These are phyloP conservation scores for Xylariaceae sp. DNA, from an alignment of 2,329 filamentous ascomycete species.

Conservation along the genomic window DNA sequence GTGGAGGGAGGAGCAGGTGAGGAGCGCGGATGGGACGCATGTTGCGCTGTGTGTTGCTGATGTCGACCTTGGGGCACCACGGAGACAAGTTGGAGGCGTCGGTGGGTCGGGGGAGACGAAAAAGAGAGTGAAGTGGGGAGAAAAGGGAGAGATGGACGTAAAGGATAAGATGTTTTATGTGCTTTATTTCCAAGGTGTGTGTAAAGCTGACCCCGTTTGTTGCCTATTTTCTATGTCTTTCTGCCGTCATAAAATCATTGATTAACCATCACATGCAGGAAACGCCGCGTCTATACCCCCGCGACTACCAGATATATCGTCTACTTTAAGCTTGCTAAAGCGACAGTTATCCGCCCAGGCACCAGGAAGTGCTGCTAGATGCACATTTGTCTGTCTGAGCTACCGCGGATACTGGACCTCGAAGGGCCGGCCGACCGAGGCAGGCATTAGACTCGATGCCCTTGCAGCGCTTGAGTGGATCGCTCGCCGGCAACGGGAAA, in stretches of 20 bases:
- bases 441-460: constrained; percentile 64
- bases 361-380: constrained; percentile 25
- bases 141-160: constrained; percentile 5
- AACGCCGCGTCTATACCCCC: constrained; percentile 56
- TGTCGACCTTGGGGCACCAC: constrained; percentile 28
- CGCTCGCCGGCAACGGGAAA: constrained; percentile 35
- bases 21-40: constrained; percentile 58
- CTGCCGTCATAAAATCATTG: not conserved
- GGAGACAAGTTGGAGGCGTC: too few relatives aligned
- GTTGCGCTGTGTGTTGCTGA: constrained; percentile 38
- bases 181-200: constrained; percentile 50
- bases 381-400: constrained; percentile 50
- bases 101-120: too few relatives aligned
- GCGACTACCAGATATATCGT: constrained; percentile 51
- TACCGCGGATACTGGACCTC: constrained; percentile 78
- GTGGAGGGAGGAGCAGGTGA: constrained; percentile 61
- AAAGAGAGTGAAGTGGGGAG: not conserved
- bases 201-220: constrained; percentile 20
- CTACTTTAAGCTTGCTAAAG: constrained; percentile 42
- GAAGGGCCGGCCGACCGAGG: constrained; percentile 62
- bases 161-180: constrained; percentile 43
- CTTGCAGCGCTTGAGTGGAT: constrained; percentile 61
- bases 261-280: constrained; percentile 33
- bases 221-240: constrained; percentile 18
- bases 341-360: constrained; percentile 30